These are phyloP conservation scores for Rhizomucor miehei DNA, from an alignment of 371 early-diverging fungal genomes.

Conservation along the genomic window DNA sequence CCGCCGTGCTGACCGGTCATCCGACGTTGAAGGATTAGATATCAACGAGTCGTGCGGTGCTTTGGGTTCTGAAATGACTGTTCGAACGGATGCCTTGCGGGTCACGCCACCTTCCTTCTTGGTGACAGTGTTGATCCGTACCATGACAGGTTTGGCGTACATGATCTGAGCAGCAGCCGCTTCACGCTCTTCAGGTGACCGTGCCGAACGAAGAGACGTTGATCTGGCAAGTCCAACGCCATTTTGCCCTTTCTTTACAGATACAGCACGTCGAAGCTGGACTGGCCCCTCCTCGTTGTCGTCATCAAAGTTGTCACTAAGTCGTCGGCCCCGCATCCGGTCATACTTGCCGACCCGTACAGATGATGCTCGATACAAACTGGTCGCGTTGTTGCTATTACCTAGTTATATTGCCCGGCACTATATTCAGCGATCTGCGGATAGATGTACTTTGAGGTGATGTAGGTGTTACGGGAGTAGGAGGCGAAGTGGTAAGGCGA, in stretches of 20 bases:
- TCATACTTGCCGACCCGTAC: constrained; percentile 38
- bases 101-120: constrained; percentile 15
- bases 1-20: neutral
- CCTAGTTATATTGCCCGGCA: neutral
- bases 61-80: constrained; percentile 4
- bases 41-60: too few relatives aligned
- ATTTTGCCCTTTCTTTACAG: constrained; percentile 17
- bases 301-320: constrained; percentile 4
- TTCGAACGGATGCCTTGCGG: constrained; percentile 26
- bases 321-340: neutral
- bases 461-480: constrained; percentile 15
- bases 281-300: constrained; percentile 10
- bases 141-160: constrained; percentile 26
- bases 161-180: constrained; percentile 6
- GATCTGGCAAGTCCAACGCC: constrained; percentile 7
- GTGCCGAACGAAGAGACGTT: constrained; percentile 7
- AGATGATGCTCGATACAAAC: constrained; percentile 27
- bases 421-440: constrained; percentile 31
- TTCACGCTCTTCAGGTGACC: neutral
- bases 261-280: constrained; percentile 21
- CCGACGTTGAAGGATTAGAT: neutral
- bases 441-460: constrained; percentile 12
- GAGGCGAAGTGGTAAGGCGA: constrained; percentile 16
- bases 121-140: constrained; percentile 22
- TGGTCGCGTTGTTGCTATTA: neutral